A percentile compares a stretch with the other conserved stretches of the same genome.
These are phyloP conservation scores for Linnemannia exigua DNA, from an alignment of 192 early-diverging fungal genomes.

Conservation along the genomic window DNA sequence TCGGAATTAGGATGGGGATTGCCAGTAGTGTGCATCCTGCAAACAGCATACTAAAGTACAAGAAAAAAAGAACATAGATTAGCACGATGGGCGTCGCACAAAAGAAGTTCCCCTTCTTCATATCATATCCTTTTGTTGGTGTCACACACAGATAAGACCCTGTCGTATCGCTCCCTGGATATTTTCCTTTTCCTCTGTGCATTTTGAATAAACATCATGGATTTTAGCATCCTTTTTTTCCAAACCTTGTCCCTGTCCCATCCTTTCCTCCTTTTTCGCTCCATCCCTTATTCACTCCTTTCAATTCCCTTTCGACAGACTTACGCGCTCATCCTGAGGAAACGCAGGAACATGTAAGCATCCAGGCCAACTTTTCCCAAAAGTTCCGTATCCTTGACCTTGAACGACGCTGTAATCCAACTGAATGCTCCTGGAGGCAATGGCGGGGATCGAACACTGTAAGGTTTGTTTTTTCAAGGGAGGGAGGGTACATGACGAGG, in stretches of 20 bases:
- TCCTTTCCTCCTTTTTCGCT: background rate
- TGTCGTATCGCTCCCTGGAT: background rate
- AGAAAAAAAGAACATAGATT: background rate
- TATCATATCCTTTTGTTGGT: background rate
- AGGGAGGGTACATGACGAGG: background rate
- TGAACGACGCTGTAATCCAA: slow-evolving; percentile 74
- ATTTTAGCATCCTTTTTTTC: background rate
- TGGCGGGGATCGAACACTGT: slow-evolving; percentile 66
- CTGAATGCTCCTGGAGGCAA: slow-evolving; percentile 65
- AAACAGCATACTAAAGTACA: slow-evolving; percentile 69
- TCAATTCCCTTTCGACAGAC: slow-evolving; percentile 5
- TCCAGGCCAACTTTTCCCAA: slow-evolving; percentile 76
- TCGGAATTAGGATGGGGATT: slow-evolving; percentile 74
- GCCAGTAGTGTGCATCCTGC: slow-evolving; percentile 67
- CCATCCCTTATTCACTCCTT: background rate
- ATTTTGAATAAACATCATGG: background rate
- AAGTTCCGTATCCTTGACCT: slow-evolving; percentile 66
- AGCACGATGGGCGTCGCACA: background rate
- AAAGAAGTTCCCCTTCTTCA: background rate
- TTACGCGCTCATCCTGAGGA: slow-evolving; percentile 71
- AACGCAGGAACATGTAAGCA: slow-evolving; percentile 84
- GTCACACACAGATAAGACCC: background rate
- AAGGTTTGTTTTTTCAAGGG: no score
- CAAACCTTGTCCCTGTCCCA: background rate
- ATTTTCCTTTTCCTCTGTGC: background rate